Evolutionary conservation across 441 rosid species (phyloP), one percentile per base, ranked within the genome.

Genomic region (Manihot esculenta): DNA sequence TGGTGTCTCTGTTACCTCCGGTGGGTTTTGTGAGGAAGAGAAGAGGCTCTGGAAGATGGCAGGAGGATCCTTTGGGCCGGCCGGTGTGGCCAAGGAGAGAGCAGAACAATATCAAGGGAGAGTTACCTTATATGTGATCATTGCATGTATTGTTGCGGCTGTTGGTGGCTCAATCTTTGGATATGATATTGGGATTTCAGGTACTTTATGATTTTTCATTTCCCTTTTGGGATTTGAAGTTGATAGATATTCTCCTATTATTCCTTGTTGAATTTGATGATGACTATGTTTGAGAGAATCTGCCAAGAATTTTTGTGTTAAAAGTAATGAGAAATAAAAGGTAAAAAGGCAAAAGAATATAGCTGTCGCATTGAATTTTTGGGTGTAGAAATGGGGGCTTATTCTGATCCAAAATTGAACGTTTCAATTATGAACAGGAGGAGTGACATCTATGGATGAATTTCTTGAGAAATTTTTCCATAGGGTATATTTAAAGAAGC

Each of bases 101-200:
- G 97, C 97, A 47, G 89, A 69, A 10, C 89, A 50, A 60, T 94
- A 94, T 66, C 83, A 85, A 80, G 97, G 98, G 62, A 89, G 79
- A 74, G 88, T 86, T 41, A 94, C 98, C 61, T 10, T 59, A 26
- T 84, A 80, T 79, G 98, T 94, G 65, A 44, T 90, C 27, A 70
- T 89, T 61, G 82, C 94, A 10, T 91, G 95, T 79, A 15, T 86
- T 60, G 76, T 84, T 75, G 97, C 96, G 27, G 97, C 97, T 27
- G 76, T 86, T 76, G 97, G 99, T 38, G 97, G 98, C 50, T 83
- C 92, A 17, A 79, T 94, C 64, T 94, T 94, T 42, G 97, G 98
- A 42, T 94, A 94, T 79, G 98, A 94, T 77, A 85, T 90, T 74
- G 97, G 97, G 71, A 81, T 94, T 72, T 91, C 97, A 81, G 99